Percentiles rank a stretch among this genome's conserved stretches.
phyloP scores from a whole-genome alignment of 208 protist genomes.

The Leishmania amazonensis region DNA sequence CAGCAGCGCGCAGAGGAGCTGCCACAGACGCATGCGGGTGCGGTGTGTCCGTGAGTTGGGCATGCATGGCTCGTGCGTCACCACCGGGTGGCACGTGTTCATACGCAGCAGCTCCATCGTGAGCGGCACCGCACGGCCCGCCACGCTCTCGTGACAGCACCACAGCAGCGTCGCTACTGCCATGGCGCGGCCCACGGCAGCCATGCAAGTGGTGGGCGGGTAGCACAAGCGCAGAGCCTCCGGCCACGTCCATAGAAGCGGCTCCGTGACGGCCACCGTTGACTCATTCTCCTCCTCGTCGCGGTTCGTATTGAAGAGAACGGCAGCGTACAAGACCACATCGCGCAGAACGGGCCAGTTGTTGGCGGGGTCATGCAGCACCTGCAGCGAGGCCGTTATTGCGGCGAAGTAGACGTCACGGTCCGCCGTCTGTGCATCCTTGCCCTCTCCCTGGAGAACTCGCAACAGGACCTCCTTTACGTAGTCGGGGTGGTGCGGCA shows the following conservation, averaged over 20 bases:
- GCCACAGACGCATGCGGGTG: constrained; percentile 85
- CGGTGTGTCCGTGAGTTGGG: constrained; percentile 90
- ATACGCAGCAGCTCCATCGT: constrained; percentile 65
- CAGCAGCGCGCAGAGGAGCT: constrained; percentile 77
- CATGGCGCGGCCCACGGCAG: constrained; percentile 70
- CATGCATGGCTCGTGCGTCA: constrained; percentile 87
- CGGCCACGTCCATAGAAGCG: constrained; percentile 60
- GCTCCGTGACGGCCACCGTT: constrained; percentile 75
- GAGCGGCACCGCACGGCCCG: constrained; percentile 32
- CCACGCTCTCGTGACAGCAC: constrained; percentile 43
- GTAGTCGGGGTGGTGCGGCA: constrained; percentile 42
- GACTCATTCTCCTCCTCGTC: constrained; percentile 84
- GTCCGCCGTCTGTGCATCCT: constrained; percentile 59
- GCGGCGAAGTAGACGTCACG: constrained; percentile 67
- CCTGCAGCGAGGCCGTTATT: constrained; percentile 52
- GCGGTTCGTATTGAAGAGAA: constrained; percentile 73
- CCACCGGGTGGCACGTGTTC: constrained; percentile 54
- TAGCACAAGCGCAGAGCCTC: constrained; percentile 59
- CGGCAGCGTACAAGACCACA: constrained; percentile 62
- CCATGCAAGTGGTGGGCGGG: constrained; percentile 76
- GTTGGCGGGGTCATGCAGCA: constrained; percentile 47
- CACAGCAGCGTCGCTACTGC: constrained; percentile 69
- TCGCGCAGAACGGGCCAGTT: constrained; percentile 52
- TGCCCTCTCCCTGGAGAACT: constrained; percentile 35
- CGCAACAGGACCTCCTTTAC: constrained; percentile 37